Evolutionary conservation across 169 alveolate species (phyloP).

Genomic region (Babesia bigemina): DNA sequence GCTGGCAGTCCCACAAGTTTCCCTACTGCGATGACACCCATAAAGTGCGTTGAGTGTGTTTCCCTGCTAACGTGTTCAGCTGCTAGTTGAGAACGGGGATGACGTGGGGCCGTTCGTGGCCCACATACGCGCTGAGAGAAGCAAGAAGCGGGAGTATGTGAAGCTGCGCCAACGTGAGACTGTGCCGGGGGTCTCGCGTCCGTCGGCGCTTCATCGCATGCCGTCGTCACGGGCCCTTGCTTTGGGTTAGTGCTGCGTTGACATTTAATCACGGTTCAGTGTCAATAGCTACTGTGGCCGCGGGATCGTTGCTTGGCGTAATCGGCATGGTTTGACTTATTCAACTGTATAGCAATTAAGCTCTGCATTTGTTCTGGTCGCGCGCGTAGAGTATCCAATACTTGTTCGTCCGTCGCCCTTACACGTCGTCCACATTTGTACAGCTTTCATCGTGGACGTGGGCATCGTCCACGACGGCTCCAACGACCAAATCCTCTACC

Average conservation of each 20-base stretch:
- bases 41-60: slow-evolving; percentile 62
- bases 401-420: slow-evolving; percentile 7
- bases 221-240: slow-evolving; percentile 1
- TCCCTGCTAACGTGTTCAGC: slow-evolving; percentile 25
- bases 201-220: slow-evolving; percentile 4
- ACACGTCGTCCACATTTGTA: not conserved
- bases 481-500: not conserved
- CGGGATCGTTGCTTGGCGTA: slow-evolving; percentile 7
- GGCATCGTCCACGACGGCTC: not conserved
- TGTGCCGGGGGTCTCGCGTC: slow-evolving; percentile 2
- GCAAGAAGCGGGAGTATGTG: slow-evolving; percentile 33
- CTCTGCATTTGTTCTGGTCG: not conserved
- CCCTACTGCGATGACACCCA: slow-evolving; percentile 88
- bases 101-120: slow-evolving; percentile 80
- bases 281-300: not conserved
- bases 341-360: not conserved
- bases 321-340: slow-evolving; percentile 8
- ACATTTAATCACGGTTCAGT: not conserved
- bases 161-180: slow-evolving; percentile 42
- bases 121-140: slow-evolving; percentile 30
- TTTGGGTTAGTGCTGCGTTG: slow-evolving; percentile 19
- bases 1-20: slow-evolving; percentile 85
- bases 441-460: not conserved
- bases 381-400: slow-evolving; percentile 15
- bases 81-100: slow-evolving; percentile 76